A percentile compares a stretch with the other conserved stretches of the same genome.
Evolutionary conservation across 2,329 filamentous ascomycete species (phyloP).

Genomic region (Fusarium anguioides): DNA sequence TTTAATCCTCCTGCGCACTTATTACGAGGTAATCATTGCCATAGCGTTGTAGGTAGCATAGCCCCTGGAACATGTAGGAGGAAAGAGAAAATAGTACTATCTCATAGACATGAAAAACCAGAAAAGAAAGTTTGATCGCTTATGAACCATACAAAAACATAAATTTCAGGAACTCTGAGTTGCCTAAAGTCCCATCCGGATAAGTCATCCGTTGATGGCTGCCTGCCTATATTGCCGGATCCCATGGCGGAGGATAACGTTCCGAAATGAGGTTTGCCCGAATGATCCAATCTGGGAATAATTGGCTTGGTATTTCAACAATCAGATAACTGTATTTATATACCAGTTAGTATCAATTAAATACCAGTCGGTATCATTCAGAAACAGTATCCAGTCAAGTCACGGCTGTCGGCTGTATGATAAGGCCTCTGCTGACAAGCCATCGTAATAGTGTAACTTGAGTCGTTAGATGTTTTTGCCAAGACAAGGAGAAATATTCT

Average conservation of each 20-base stretch:
- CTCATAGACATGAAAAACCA: rapidly evolving
- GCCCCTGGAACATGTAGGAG: too few relatives aligned
- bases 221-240: neutral
- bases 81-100: too few relatives aligned
- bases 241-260: neutral
- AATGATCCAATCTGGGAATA: neutral
- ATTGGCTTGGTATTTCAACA: rapidly evolving
- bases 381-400: rapidly evolving
- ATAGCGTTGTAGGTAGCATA: too few relatives aligned
- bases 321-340: rapidly evolving
- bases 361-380: rapidly evolving
- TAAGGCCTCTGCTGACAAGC: neutral
- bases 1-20: too few relatives aligned
- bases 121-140: neutral
- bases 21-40: too few relatives aligned
- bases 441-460: too few relatives aligned
- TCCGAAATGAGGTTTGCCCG: neutral
- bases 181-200: neutral
- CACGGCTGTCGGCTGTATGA: rapidly evolving
- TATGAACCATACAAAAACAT: rapidly evolving
- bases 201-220: neutral
- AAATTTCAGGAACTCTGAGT: neutral
- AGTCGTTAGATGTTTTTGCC: neutral
- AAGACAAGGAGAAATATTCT: rapidly evolving
- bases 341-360: rapidly evolving